A percentile compares a stretch with the other conserved stretches of the same genome.
Conservation (phyloP, 495 filamentous ascomycete genomes). For the Penicillium flavigenum region DNA sequence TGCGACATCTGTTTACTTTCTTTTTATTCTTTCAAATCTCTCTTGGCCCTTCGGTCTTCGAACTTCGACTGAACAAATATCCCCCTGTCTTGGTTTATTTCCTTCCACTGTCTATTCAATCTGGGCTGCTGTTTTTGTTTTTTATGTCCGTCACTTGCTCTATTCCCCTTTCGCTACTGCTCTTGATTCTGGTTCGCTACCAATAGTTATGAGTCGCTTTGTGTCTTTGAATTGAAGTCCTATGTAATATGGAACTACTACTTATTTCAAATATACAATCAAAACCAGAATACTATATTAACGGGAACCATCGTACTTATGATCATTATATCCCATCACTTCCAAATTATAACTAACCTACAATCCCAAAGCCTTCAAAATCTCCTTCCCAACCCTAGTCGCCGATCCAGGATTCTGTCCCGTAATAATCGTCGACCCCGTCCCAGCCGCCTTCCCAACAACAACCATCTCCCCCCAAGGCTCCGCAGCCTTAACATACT, state of each 20-base stretch:
- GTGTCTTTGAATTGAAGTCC: neutral
- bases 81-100: conserved; percentile 10
- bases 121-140: conserved; percentile 10
- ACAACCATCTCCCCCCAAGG: conserved; percentile 61
- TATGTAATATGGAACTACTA: neutral
- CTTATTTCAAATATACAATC: neutral
- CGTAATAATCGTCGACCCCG: conserved; percentile 60
- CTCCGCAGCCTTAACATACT: conserved; percentile 58
- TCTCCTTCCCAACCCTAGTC: conserved; percentile 53
- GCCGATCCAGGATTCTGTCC: conserved; percentile 75
- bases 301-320: neutral
- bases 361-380: conserved; percentile 40
- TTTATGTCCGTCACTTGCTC: conserved; percentile 23
- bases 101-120: conserved; percentile 6
- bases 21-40: conserved; percentile 8
- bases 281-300: neutral
- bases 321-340: no score
- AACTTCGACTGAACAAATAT: conserved; percentile 8
- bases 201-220: conserved; percentile 27
- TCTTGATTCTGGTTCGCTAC: conserved; percentile 18
- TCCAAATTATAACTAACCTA: neutral
- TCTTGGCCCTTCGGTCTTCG: neutral
- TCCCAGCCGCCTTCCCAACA: conserved; percentile 42
- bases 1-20: conserved; percentile 12
- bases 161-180: conserved; percentile 37